Conservation (phyloP, 768 basidiomycete genomes). For the Pleurotus tuoliensis region DNA sequence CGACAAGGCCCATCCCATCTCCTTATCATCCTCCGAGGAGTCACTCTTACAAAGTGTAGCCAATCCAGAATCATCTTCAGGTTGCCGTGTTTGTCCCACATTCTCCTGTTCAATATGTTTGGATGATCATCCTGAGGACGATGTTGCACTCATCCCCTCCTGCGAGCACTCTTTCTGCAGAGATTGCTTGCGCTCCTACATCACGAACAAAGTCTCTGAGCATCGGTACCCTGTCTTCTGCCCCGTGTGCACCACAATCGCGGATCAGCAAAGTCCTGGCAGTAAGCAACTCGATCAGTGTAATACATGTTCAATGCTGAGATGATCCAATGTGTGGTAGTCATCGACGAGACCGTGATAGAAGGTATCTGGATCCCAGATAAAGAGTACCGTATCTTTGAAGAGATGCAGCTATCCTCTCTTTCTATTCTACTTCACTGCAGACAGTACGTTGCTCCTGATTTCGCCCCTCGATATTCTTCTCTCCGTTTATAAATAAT, state of each 20-base stretch:
- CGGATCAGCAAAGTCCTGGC: slow-evolving; percentile 24
- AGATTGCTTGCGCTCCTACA: slow-evolving; percentile 34
- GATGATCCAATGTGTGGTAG: neutral
- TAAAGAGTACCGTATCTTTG: slow-evolving; percentile 32
- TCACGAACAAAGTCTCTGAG: slow-evolving; percentile 35
- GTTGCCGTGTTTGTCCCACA: slow-evolving; percentile 31
- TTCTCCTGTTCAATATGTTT: slow-evolving; percentile 50
- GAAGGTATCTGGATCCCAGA: slow-evolving; percentile 27
- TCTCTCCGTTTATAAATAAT: neutral
- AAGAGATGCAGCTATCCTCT: slow-evolving; percentile 40
- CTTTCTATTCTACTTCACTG: slow-evolving; percentile 44
- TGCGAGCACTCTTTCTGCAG: slow-evolving; percentile 48
- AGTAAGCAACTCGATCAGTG: neutral
- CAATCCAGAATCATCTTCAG: slow-evolving; percentile 24
- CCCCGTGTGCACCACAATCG: slow-evolving; percentile 37
- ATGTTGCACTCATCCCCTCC: slow-evolving; percentile 30
- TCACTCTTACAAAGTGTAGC: slow-evolving; percentile 19
- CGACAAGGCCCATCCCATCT: slow-evolving; percentile 1
- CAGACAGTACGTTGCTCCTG: slow-evolving; percentile 27
- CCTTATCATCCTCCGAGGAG: slow-evolving; percentile 11
- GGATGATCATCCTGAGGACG: slow-evolving; percentile 39
- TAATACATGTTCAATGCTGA: neutral
- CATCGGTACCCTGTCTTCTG: slow-evolving; percentile 48
- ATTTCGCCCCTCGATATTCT: slow-evolving; percentile 7
- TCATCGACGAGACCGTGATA: neutral